Percentiles rank a stretch among this genome's conserved stretches.
Conservation (phyloP, 2,329 filamentous ascomycete genomes). For the Alternaria tenuissima region DNA sequence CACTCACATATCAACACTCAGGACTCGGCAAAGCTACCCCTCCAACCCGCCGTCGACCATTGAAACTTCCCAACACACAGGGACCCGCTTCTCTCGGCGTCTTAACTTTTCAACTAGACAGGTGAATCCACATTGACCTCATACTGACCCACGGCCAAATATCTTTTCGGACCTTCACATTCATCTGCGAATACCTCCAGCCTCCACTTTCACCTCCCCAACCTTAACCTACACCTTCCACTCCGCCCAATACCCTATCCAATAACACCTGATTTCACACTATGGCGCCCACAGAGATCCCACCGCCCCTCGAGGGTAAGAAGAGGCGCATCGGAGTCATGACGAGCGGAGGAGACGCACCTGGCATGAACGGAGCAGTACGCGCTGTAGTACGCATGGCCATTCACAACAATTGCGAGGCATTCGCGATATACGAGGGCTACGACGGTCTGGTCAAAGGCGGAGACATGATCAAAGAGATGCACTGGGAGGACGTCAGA, state of each 20-base stretch:
- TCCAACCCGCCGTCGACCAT: constrained; percentile 11
- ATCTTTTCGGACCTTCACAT: constrained; percentile 14
- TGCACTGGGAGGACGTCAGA: constrained; percentile 92
- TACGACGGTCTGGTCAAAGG: constrained; percentile 95
- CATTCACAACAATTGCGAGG: constrained; percentile 72
- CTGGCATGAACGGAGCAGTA: constrained; percentile 93
- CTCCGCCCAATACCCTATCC: constrained; percentile 7
- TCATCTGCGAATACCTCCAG: constrained; percentile 13
- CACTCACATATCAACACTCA: not conserved
- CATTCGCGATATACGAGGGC: constrained; percentile 76
- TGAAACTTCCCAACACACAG: constrained; percentile 33
- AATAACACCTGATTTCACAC: constrained; percentile 11
- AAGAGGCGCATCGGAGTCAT: constrained; percentile 82
- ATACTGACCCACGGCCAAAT: constrained; percentile 31
- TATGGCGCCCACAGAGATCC: constrained; percentile 45
- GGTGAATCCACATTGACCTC: constrained; percentile 34
- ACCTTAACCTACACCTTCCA: constrained; percentile 7
- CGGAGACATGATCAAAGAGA: constrained; percentile 84
- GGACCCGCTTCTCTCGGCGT: constrained; percentile 31
- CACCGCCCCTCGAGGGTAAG: constrained; percentile 54
- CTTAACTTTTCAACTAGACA: constrained; percentile 25
- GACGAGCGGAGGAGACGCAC: constrained; percentile 93
- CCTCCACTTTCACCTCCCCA: constrained; percentile 13
- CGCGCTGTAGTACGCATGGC: constrained; percentile 91
- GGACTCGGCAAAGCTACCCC: constrained; percentile 23